Conservation (phyloP, 192 early-diverging fungal genomes). For the Entrophospora sp. region DNA sequence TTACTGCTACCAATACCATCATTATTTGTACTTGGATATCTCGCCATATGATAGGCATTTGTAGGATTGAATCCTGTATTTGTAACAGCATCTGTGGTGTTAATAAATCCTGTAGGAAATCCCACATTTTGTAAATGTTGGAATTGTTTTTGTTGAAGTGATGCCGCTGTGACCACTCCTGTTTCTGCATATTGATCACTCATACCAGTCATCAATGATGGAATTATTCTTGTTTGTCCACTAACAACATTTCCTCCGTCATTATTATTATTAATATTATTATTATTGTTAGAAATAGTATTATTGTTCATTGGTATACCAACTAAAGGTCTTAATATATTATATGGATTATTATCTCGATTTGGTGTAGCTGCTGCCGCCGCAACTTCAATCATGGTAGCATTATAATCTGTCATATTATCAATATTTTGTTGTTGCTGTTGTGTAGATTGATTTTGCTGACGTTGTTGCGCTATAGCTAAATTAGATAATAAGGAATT, state of each 20-base stretch:
- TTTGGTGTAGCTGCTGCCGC: neutral
- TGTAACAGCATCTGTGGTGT: neutral
- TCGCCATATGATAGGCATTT: neutral
- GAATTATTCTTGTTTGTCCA: neutral
- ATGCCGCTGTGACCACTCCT: neutral
- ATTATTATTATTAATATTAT: neutral
- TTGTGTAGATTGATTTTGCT: neutral
- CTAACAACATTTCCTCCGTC: neutral
- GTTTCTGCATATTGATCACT: conserved; percentile 3
- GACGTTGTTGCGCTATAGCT: neutral
- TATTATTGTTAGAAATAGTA: too few relatives aligned
- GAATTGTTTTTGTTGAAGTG: neutral
- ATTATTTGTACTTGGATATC: neutral
- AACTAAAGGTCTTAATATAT: conserved; percentile 7
- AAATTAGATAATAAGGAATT: too few relatives aligned
- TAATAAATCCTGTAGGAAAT: neutral
- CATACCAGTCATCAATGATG: neutral
- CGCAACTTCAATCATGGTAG: neutral
- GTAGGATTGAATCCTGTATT: neutral
- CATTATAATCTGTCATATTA: too few relatives aligned
- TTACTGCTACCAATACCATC: neutral
- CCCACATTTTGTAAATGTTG: conserved; percentile 10
- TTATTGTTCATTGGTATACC: too few relatives aligned
- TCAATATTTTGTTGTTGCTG: neutral
- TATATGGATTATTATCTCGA: conserved; percentile 3